Conservation (phyloP, 768 basidiomycete genomes). For the Tricholoma hemisulphureum region DNA sequence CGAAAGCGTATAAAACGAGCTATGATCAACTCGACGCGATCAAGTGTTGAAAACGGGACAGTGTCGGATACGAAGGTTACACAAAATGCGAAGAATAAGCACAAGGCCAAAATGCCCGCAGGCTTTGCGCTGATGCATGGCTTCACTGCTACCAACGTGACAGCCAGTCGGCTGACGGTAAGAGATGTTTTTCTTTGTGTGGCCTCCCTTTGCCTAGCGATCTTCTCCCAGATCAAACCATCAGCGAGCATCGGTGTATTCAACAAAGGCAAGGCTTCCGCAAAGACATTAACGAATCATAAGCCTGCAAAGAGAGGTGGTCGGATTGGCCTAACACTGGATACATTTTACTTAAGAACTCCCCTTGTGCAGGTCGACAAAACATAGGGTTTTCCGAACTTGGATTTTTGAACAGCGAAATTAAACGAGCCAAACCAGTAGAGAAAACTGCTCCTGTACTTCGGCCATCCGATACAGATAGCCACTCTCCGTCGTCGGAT, state of each 20-base stretch:
- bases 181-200: constrained; percentile 9
- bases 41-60: constrained; percentile 14
- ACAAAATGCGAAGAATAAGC: constrained; percentile 22
- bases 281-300: constrained; percentile 31
- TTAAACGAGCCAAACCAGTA: not conserved
- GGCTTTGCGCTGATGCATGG: constrained; percentile 69
- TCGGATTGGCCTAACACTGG: not conserved
- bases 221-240: not conserved
- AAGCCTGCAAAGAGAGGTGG: constrained; percentile 25
- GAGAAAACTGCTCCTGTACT: not conserved
- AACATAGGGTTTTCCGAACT: constrained; percentile 43
- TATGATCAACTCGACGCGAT: constrained; percentile 41
- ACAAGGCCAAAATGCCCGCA: constrained; percentile 39
- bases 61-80: constrained; percentile 12
- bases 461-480: not conserved
- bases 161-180: constrained; percentile 62
- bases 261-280: constrained; percentile 63
- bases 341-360: not conserved
- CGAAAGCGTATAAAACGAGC: constrained; percentile 58
- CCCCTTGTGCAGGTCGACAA: not conserved
- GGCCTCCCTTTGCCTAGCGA: not conserved
- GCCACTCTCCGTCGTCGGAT: not conserved
- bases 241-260: constrained; percentile 48
- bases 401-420: constrained; percentile 40
- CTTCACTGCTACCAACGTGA: constrained; percentile 60